A percentile compares a stretch with the other conserved stretches of the same genome.
These are phyloP conservation scores for Candida sp. DNA, from an alignment of 1,139 yeast genomes.

Conservation along the genomic window DNA sequence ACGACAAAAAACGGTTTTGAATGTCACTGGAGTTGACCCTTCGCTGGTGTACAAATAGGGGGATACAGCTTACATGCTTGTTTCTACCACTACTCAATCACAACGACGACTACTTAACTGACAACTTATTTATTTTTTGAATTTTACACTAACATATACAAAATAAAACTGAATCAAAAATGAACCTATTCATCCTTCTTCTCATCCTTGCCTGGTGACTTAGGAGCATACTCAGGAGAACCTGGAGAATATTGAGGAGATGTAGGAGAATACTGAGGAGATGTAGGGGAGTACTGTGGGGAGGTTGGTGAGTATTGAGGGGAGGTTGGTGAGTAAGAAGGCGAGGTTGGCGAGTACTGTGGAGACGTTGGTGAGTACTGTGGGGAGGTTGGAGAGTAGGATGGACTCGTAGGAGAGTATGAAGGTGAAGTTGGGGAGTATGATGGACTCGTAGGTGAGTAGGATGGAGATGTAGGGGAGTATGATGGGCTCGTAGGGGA, in stretches of 20 bases:
- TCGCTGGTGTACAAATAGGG: too few relatives aligned
- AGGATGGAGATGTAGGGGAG: constrained; percentile 70
- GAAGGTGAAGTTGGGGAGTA: constrained; percentile 78
- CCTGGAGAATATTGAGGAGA: neutral
- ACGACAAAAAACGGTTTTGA: too few relatives aligned
- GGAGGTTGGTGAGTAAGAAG: constrained; percentile 54
- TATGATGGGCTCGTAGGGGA: constrained; percentile 61
- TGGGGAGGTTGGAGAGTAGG: constrained; percentile 78
- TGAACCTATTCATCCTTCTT: neutral
- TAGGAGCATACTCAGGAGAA: constrained; percentile 47
- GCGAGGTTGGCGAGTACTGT: constrained; percentile 52
- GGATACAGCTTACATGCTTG: too few relatives aligned
- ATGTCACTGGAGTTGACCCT: too few relatives aligned
- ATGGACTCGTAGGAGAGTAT: constrained; percentile 76
- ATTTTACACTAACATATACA: neutral
- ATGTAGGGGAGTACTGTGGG: constrained; percentile 63
- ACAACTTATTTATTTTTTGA: neutral
- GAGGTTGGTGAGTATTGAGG: constrained; percentile 70
- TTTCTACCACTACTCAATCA: too few relatives aligned
- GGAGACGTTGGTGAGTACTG: constrained; percentile 79
- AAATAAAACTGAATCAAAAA: too few relatives aligned
- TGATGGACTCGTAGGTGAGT: constrained; percentile 70
- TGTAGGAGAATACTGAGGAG: neutral
- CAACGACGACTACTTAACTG: too few relatives aligned
- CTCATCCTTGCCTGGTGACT: constrained; percentile 37